Conservation (phyloP, 2,329 filamentous ascomycete genomes). For the Epichloe bromicola region DNA sequence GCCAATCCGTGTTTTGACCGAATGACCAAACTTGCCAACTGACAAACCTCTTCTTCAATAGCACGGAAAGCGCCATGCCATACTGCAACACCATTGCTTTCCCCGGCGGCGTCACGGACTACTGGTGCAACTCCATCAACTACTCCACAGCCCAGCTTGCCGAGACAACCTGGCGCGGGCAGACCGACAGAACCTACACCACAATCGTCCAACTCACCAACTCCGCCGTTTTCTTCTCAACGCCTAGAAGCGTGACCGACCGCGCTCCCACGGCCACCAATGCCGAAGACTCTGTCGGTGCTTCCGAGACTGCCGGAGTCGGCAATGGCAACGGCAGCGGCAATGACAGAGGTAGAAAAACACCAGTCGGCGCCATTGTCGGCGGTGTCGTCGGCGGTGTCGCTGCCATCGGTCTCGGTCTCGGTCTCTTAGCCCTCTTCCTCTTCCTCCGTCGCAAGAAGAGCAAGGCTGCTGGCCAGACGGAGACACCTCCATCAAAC, state of each 20-base stretch:
- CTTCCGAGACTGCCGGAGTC: neutral
- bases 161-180: conserved; percentile 28
- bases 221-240: neutral
- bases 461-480: conserved; percentile 6
- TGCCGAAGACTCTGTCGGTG: neutral
- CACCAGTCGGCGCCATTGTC: conserved; percentile 23
- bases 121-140: conserved; percentile 26
- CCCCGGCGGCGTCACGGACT: conserved; percentile 27
- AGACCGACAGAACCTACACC: conserved; percentile 12
- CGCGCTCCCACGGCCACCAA: conserved; percentile 1
- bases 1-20: neutral
- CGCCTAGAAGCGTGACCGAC: neutral
- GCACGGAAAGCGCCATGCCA: conserved; percentile 20
- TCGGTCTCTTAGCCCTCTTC: conserved; percentile 17
- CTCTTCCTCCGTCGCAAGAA: conserved; percentile 20
- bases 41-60: conserved; percentile 10
- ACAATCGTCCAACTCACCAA: neutral
- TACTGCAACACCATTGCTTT: conserved; percentile 35
- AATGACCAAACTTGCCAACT: neutral
- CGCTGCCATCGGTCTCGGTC: conserved; percentile 19
- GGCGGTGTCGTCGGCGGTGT: conserved; percentile 26
- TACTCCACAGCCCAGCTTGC: conserved; percentile 22
- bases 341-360: conserved; percentile 6
- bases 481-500: conserved; percentile 1
- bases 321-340: conserved; percentile 1